Percentiles rank a stretch among this genome's conserved stretches.
Conservation (phyloP, 192 early-diverging fungal species). For the Entomortierella chlamydospora region DNA sequence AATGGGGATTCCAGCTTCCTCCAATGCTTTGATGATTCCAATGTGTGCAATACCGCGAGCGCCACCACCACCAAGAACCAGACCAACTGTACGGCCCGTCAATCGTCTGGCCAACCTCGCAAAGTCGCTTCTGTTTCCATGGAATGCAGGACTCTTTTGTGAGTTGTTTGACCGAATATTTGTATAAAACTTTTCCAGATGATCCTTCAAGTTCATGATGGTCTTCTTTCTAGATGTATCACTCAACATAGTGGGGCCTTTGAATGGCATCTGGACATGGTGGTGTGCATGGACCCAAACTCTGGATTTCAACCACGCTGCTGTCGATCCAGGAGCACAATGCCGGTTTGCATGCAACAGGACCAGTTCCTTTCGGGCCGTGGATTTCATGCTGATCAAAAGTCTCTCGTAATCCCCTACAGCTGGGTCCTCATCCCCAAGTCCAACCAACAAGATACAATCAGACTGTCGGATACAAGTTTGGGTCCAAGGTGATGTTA, state of each 20-base stretch:
- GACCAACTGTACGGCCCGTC: conserved; percentile 89
- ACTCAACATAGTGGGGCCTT: conserved; percentile 48
- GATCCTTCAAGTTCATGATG: conserved; percentile 71
- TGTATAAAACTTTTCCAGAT: conserved; percentile 75
- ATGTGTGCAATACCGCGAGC: conserved; percentile 95
- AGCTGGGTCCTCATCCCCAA: conserved; percentile 88
- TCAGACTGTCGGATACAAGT: conserved; percentile 97
- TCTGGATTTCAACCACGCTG: conserved; percentile 86
- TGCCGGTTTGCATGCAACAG: conserved; percentile 84
- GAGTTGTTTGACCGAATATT: conserved; percentile 57
- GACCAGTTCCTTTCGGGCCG: conserved; percentile 97
- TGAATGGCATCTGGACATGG: conserved; percentile 87
- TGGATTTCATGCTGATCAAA: conserved; percentile 94
- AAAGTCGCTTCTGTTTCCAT: conserved; percentile 62
- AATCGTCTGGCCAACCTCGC: conserved; percentile 90
- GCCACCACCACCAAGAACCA: conserved; percentile 97
- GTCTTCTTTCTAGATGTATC: conserved; percentile 62
- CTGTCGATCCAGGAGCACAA: conserved; percentile 86
- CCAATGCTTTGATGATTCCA: conserved; percentile 92
- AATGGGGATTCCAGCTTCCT: conserved; percentile 97
- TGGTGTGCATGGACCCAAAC: conserved; percentile 98
- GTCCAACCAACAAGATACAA: conserved; percentile 93
- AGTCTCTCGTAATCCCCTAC: conserved; percentile 95
- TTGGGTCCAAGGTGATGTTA: conserved; percentile 92
- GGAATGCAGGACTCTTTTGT: conserved; percentile 50